Percentiles rank a stretch among this genome's conserved stretches.
Conservation (phyloP, 495 filamentous ascomycete genomes). For the Penicillium diatomitis region DNA sequence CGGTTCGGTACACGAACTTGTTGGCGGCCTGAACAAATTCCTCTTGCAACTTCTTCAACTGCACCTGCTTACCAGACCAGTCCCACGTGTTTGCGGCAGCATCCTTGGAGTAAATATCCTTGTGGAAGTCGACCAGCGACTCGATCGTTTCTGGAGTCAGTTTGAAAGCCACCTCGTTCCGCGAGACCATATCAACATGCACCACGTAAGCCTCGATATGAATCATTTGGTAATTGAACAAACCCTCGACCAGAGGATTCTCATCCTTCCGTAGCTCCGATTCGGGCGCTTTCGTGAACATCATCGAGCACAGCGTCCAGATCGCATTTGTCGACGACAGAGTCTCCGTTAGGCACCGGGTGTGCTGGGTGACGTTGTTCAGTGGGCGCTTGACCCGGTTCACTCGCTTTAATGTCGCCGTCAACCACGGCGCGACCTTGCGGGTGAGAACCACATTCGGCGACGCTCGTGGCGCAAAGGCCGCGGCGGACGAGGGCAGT, state of each 20-base stretch:
- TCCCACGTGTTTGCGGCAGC: conserved; percentile 81
- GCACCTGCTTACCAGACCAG: conserved; percentile 94
- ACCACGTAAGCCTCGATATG: conserved; percentile 97
- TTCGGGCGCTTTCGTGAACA: conserved; percentile 87
- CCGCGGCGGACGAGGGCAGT: conserved; percentile 88
- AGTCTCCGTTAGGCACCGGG: conserved; percentile 92
- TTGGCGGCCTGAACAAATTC: conserved; percentile 97
- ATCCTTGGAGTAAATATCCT: conserved; percentile 91
- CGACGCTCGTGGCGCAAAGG: conserved; percentile 91
- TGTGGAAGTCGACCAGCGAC: conserved; percentile 89
- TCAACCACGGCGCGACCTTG: conserved; percentile 97
- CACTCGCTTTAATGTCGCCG: conserved; percentile 90
- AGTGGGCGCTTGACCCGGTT: conserved; percentile 95
- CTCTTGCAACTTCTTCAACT: conserved; percentile 95
- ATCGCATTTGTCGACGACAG: conserved; percentile 86
- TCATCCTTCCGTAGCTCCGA: conserved; percentile 75
- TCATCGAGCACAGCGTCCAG: conserved; percentile 91
- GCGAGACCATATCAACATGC: conserved; percentile 97
- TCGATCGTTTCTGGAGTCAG: conserved; percentile 97
- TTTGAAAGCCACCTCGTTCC: conserved; percentile 98
- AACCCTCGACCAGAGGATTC: conserved; percentile 80
- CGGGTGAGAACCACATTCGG: conserved; percentile 90
- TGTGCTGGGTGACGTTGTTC: conserved; percentile 96
- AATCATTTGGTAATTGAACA: conserved; percentile 91
- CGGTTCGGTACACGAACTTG: conserved; percentile 90